Conservation (phyloP, 345 rosid genomes). For the Populus tremula region DNA sequence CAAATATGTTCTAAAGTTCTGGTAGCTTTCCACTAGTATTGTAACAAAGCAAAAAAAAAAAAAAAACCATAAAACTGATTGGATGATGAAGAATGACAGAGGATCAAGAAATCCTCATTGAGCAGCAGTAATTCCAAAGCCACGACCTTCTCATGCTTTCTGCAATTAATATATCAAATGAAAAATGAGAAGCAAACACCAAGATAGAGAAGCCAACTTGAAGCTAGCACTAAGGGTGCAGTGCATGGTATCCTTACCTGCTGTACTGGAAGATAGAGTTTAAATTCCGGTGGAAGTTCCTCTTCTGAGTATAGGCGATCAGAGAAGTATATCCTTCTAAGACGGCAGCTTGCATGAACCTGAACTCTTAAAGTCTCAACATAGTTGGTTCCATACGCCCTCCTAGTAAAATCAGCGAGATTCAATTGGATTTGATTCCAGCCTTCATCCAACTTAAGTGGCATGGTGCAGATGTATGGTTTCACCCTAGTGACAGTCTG, state of each 20-base stretch:
- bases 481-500: slow-evolving; percentile 89
- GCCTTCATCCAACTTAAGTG: slow-evolving; percentile 90
- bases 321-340: slow-evolving; percentile 86
- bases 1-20: neutral
- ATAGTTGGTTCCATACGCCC: slow-evolving; percentile 95
- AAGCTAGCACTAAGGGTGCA: neutral
- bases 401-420: slow-evolving; percentile 82
- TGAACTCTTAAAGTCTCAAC: slow-evolving; percentile 93
- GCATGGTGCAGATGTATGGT: slow-evolving; percentile 95
- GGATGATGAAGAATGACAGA: neutral
- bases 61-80: neutral
- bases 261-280: slow-evolving; percentile 75
- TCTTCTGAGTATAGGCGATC: slow-evolving; percentile 93
- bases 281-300: slow-evolving; percentile 96
- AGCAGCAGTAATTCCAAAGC: neutral
- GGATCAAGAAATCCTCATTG: neutral
- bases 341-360: slow-evolving; percentile 92
- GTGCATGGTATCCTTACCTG: slow-evolving; percentile 46
- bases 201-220: neutral
- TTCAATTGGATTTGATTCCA: slow-evolving; percentile 97
- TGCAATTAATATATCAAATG: slow-evolving; percentile 24
- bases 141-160: slow-evolving; percentile 43
- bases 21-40: neutral
- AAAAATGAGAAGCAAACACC: neutral
- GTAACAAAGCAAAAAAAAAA: neutral